Evolutionary conservation across 2,329 filamentous ascomycete genomes (phyloP), one percentile per base, ranked within the genome.

Genomic region (Truncatella angustata): DNA sequence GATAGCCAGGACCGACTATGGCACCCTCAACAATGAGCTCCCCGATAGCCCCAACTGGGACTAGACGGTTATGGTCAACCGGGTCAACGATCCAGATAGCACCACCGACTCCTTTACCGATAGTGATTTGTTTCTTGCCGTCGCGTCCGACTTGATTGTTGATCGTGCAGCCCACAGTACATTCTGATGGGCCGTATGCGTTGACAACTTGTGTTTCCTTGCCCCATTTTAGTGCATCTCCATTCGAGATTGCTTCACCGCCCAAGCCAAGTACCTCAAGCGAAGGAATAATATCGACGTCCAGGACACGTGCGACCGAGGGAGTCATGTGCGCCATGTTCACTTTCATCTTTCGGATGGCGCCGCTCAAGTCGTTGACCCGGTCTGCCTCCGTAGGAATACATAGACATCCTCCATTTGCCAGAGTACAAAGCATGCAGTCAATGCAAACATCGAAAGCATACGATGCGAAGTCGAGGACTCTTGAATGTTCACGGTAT

Each of bases 1-100:
- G 67, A 54, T 88, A 88, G 23, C 82, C 83, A 30, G 80, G 71
- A 9, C 82, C 83, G 2, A 88, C 79, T n/a, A 81, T 76, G 1
- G 82, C 81, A 0, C 81, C 81, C 55, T 80, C 79, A 12, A 84
- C 68, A 3, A 80, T 64, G n/a, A 82, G 66, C 60, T 82, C 79
- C 5, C 79, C 79, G 1, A 80, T 70, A 2, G 70, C 67, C 0
- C 78, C 78, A 1, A 79, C 63, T 0, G 77, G 75, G 4, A 75
- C 70, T 4, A 81, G 71, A 14, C 65, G 68, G 50, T 79, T 60
- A 52, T 77, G 70, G 49, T 78, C 69, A 1, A 73, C 69, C 0
- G 77, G 71, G 42, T 81, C 73, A 10, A 79, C 75, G 18, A 81
- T 73, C 77, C 77, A 81, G n/a, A 71, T 71, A 1, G 72, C 65